Evolutionary conservation across 805 yeast species (phyloP), one percentile per base, ranked within the genome.

Genomic region (Suhomyces sp.): DNA sequence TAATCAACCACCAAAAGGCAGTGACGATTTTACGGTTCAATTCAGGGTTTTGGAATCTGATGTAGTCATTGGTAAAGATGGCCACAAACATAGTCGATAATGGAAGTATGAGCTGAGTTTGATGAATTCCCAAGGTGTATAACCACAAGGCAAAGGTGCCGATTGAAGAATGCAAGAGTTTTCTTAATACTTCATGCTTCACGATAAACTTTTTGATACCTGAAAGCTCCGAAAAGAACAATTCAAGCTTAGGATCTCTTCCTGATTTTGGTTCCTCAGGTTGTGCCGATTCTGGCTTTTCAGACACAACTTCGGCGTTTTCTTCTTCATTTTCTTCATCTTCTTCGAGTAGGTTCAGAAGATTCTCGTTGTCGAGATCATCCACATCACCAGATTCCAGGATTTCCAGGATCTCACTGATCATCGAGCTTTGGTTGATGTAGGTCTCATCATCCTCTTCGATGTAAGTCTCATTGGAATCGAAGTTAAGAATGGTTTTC

Each of bases 151-250:
- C 86, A 44, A 92, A 60, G 57, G 91, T 80, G 0, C 97, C 99
- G 47, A 92, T 90, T 1, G 94, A 87, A 7, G 93, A 88, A 68
- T 94, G 99, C 54, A 94, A 83, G 3, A 81, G 72, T 68, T 94
- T 94, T 63, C 99, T 81, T 4, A 96, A 96, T 15, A 94, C 74
- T 70, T 94, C 99, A 65, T 94, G 91, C 63, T 87, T 87, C 36
- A 86, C 81, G 48, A 87, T 70, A 61, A 86, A 85, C 44, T 53
- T 52, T 36, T 61, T 58, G 36, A 59, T 49, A 8, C 24, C 44
- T 8, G 44, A 35, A 13, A 50, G 47, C 33, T 33, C 44, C 15
- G 44, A 23, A 15, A 51, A 48, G 13, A 51, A 53, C 13, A 44
- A 47, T 26, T n/a, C 24, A 35, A 54, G 48, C 10, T 46, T 29